phyloP scores from a whole-genome alignment of 2,329 filamentous ascomycete genomes.

The Trichocomaceae sp. region DNA sequence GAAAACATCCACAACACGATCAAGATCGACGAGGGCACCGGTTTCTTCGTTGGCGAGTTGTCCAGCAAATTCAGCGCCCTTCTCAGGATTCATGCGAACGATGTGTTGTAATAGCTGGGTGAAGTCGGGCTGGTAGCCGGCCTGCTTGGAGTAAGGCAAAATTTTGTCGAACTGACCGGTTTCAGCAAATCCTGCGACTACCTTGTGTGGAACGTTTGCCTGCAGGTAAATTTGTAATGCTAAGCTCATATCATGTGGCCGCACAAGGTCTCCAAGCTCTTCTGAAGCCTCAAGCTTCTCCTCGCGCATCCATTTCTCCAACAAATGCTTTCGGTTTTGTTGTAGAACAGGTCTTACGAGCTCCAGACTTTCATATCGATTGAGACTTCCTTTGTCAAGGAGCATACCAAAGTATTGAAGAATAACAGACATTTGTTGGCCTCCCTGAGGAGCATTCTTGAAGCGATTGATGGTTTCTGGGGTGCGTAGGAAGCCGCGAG shows the following conservation, averaged over 20 bases:
- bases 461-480: conserved; percentile 93
- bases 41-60: conserved; percentile 82
- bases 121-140: conserved; percentile 91
- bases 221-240: conserved; percentile 85
- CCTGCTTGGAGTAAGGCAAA: conserved; percentile 77
- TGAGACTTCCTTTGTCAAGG: conserved; percentile 87
- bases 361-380: conserved; percentile 90
- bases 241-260: conserved; percentile 79
- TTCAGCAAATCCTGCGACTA: conserved; percentile 90
- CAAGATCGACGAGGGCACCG: conserved; percentile 81
- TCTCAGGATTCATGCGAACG: conserved; percentile 82
- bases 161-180: conserved; percentile 97
- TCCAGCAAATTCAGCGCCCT: conserved; percentile 91
- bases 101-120: conserved; percentile 88
- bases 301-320: conserved; percentile 97
- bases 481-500: conserved; percentile 88
- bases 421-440: conserved; percentile 79
- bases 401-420: conserved; percentile 97
- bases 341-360: conserved; percentile 85
- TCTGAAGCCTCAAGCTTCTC: conserved; percentile 95
- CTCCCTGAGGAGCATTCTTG: conserved; percentile 67
- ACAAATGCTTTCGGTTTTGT: conserved; percentile 88
- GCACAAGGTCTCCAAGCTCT: conserved; percentile 89
- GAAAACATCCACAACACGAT: conserved; percentile 96
- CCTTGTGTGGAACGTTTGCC: conserved; percentile 86